phyloP scores from a whole-genome alignment of 352 stramenopile species.

The Phytophthora palmivora region DNA sequence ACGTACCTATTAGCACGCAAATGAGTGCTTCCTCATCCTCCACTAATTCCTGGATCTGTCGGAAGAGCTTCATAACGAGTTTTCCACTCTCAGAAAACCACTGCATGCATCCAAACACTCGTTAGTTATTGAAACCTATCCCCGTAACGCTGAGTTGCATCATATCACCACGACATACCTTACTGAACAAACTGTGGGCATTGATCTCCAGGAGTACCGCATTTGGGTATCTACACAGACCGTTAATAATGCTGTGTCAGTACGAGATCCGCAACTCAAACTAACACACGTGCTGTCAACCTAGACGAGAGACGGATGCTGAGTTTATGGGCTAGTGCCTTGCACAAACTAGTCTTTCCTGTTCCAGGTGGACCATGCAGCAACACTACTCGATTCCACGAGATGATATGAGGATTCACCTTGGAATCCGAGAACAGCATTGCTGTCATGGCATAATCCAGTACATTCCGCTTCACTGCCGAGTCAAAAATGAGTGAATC shows the following conservation, averaged over 20 bases:
- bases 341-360: constrained; percentile 93
- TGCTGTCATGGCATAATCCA: constrained; percentile 90
- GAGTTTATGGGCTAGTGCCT: constrained; percentile 93
- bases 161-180: constrained; percentile 36
- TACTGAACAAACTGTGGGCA: constrained; percentile 93
- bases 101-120: constrained; percentile 35
- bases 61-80: constrained; percentile 93
- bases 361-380: constrained; percentile 94
- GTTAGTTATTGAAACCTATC: not conserved
- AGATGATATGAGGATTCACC: constrained; percentile 90
- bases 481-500: constrained; percentile 89
- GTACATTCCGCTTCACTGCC: constrained; percentile 77
- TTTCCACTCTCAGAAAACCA: constrained; percentile 96
- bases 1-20: constrained; percentile 89
- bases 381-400: constrained; percentile 93
- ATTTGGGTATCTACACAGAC: constrained; percentile 55
- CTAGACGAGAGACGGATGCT: constrained; percentile 83
- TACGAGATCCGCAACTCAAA: not conserved
- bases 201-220: constrained; percentile 93
- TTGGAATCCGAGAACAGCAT: constrained; percentile 90
- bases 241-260: constrained; percentile 1
- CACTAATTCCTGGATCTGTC: constrained; percentile 91
- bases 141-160: not conserved
- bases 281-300: constrained; percentile 32
- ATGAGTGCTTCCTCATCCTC: constrained; percentile 90